Evolutionary conservation across 83 land plant species (phyloP).

Genomic region (Isoetes engelmannii): DNA sequence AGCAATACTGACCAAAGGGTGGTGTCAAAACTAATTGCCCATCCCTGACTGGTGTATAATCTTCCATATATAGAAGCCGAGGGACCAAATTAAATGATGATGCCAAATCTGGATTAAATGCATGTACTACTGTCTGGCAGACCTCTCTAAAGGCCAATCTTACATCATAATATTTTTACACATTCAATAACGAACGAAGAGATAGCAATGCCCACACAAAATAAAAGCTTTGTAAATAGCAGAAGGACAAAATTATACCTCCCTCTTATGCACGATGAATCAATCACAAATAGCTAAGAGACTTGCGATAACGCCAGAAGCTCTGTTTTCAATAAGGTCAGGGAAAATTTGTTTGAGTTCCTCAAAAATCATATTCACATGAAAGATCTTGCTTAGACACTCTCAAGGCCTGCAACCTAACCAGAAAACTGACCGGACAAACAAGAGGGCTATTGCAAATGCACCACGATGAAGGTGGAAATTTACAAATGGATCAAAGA

Average conservation of each 20-base stretch:
- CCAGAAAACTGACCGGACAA: too few relatives aligned
- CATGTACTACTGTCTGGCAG: conserved; percentile 39
- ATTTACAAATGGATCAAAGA: too few relatives aligned
- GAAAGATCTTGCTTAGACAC: too few relatives aligned
- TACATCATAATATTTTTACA: background rate
- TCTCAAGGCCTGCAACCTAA: too few relatives aligned
- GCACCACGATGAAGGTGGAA: too few relatives aligned
- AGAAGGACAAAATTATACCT: conserved; percentile 28
- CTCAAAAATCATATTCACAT: conserved; percentile 44
- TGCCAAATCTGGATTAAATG: conserved; percentile 29
- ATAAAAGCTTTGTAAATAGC: background rate
- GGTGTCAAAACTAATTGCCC: conserved; percentile 38
- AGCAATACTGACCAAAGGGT: too few relatives aligned
- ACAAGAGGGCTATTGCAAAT: too few relatives aligned
- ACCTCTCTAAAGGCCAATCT: too few relatives aligned
- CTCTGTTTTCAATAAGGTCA: conserved; percentile 48
- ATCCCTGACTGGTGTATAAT: conserved; percentile 22
- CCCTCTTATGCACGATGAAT: conserved; percentile 27
- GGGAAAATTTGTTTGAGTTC: conserved; percentile 38
- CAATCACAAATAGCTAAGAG: conserved; percentile 47
- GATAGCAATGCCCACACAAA: conserved; percentile 1
- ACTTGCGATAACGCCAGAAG: conserved; percentile 48
- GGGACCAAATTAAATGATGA: conserved; percentile 39
- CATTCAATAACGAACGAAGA: conserved; percentile 29
- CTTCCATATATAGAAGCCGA: conserved; percentile 46